Evolutionary conservation across 257 asterid species (phyloP).

Genomic region (Solanum lignicaule): DNA sequence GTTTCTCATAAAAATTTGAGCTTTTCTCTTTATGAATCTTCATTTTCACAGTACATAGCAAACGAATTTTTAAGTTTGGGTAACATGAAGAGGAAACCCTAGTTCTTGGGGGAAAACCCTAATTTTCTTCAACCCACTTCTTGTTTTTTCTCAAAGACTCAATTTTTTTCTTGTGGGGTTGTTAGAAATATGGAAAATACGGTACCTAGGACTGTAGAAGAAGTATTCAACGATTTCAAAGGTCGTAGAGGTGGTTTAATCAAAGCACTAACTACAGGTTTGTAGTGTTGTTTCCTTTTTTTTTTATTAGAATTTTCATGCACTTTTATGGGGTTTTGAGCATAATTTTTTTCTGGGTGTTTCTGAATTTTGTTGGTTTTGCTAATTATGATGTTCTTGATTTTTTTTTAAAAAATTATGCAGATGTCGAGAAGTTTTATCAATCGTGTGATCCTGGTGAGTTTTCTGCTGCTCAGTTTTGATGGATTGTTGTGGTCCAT

Average conservation of each 20-base stretch:
- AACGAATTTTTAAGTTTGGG: background rate
- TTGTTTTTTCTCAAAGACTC: background rate
- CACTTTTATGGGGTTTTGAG: background rate
- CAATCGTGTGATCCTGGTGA: slow-evolving; percentile 93
- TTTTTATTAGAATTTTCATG: background rate
- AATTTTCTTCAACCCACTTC: background rate
- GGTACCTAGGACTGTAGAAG: slow-evolving; percentile 76
- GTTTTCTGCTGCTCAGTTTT: slow-evolving; percentile 1
- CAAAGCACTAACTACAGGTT: slow-evolving; percentile 30
- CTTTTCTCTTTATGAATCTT: background rate
- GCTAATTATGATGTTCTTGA: background rate
- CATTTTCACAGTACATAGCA: background rate
- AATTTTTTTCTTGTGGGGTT: background rate
- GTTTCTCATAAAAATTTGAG: background rate
- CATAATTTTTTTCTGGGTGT: background rate
- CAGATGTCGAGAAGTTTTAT: slow-evolving; percentile 89
- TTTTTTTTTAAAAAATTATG: background rate
- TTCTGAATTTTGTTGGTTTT: background rate
- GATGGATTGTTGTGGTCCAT: background rate
- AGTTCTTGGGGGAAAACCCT: background rate
- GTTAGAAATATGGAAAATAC: background rate
- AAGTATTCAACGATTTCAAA: slow-evolving; percentile 56
- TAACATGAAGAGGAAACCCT: background rate
- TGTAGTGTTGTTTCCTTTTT: background rate
- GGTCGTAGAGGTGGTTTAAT: slow-evolving; percentile 82